Percentiles rank a stretch among this genome's conserved stretches.
Conservation (phyloP, 306 rosid species). For the Pterocarpus santalinus region DNA sequence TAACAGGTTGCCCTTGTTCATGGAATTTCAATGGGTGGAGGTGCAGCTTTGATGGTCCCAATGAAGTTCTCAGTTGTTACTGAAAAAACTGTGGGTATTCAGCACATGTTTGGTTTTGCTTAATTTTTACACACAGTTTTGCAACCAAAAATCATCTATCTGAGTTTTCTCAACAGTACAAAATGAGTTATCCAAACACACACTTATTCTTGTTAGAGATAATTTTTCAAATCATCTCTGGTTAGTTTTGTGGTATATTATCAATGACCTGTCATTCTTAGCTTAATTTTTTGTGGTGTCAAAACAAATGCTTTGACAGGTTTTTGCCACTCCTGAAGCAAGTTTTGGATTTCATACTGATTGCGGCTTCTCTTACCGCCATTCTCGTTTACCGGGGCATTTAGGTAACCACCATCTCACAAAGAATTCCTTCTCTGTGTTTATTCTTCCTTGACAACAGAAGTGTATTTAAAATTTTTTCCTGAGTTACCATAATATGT, state of each 20-base stretch:
- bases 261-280: constrained; percentile 23
- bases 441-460: constrained; percentile 6
- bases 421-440: neutral
- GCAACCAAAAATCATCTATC: neutral
- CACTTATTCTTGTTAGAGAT: constrained; percentile 33
- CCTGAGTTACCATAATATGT: neutral
- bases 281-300: constrained; percentile 6
- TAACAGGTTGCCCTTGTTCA: constrained; percentile 84
- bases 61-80: constrained; percentile 91
- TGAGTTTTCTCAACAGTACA: neutral
- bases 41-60: constrained; percentile 90
- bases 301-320: constrained; percentile 56
- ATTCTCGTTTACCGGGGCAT: constrained; percentile 81
- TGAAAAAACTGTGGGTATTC: constrained; percentile 80
- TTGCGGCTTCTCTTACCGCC: constrained; percentile 89
- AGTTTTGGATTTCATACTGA: constrained; percentile 95
- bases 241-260: neutral
- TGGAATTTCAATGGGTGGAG: constrained; percentile 99
- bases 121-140: neutral
- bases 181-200: neutral
- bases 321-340: constrained; percentile 95
- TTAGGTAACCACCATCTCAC: constrained; percentile 65
- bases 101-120: neutral
- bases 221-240: neutral
- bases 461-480: neutral